A percentile compares a stretch with the other conserved stretches of the same genome.
Evolutionary conservation across 2,329 filamentous ascomycete genomes (phyloP).

Genomic region (Calcarisporium arbuscula): DNA sequence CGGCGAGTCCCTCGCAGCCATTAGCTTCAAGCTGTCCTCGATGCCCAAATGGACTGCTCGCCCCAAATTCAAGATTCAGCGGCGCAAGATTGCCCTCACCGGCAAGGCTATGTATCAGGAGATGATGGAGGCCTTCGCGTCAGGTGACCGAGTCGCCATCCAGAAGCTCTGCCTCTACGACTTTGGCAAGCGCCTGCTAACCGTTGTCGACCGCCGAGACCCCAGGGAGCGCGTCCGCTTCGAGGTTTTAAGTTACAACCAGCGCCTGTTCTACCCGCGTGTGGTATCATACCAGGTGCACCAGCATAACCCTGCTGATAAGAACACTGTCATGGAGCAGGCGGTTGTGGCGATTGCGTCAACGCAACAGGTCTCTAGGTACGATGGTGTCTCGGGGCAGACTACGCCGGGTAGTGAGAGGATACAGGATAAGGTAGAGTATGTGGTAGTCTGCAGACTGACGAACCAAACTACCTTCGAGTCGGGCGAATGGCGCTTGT

Average conservation of each 20-base stretch:
- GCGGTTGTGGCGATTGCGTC: slow-evolving; percentile 55
- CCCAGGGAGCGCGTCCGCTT: slow-evolving; percentile 40
- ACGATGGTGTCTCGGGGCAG: slow-evolving; percentile 27
- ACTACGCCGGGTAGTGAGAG: slow-evolving; percentile 41
- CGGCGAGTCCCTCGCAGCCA: slow-evolving; percentile 25
- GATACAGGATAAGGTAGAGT: slow-evolving; percentile 53
- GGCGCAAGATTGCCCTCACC: slow-evolving; percentile 37
- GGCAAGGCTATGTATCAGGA: slow-evolving; percentile 54
- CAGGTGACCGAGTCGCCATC: slow-evolving; percentile 46
- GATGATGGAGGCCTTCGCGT: slow-evolving; percentile 57
- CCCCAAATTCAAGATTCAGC: slow-evolving; percentile 37
- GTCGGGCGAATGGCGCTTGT: slow-evolving; percentile 53
- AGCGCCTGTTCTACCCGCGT: slow-evolving; percentile 33
- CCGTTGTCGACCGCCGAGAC: slow-evolving; percentile 47
- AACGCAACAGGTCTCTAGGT: slow-evolving; percentile 45
- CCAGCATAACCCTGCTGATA: slow-evolving; percentile 36
- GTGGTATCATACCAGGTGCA: slow-evolving; percentile 50
- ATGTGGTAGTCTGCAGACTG: slow-evolving; percentile 53
- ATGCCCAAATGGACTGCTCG: slow-evolving; percentile 36
- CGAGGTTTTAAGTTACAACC: slow-evolving; percentile 47
- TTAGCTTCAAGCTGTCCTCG: slow-evolving; percentile 37
- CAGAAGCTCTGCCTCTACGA: slow-evolving; percentile 46
- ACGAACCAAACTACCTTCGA: slow-evolving; percentile 40
- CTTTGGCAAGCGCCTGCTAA: slow-evolving; percentile 44
- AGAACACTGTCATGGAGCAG: slow-evolving; percentile 35